Evolutionary conservation across 805 yeast species (phyloP).

Genomic region (Metschnikowia dekortorum): DNA sequence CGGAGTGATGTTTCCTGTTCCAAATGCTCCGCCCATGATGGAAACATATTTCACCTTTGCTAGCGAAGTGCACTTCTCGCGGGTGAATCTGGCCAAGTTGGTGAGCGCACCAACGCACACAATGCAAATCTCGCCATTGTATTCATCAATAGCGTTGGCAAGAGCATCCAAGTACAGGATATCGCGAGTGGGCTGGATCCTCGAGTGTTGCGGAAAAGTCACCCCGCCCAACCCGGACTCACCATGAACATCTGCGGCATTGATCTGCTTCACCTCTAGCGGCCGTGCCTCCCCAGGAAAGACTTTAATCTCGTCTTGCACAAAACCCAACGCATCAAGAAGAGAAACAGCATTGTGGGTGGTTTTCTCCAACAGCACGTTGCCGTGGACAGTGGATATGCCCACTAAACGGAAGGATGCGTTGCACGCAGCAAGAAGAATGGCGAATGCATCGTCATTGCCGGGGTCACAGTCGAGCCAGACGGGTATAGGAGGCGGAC

Average conservation of each 20-base stretch:
- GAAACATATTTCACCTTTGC: slow-evolving; percentile 49
- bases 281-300: slow-evolving; percentile 65
- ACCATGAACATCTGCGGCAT: slow-evolving; percentile 70
- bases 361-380: slow-evolving; percentile 59
- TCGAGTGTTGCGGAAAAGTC: slow-evolving; percentile 47
- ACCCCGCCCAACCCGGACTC: slow-evolving; percentile 76
- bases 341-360: slow-evolving; percentile 66
- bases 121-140: slow-evolving; percentile 50
- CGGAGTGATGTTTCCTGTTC: slow-evolving; percentile 47
- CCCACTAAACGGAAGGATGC: slow-evolving; percentile 60
- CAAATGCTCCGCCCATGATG: slow-evolving; percentile 73
- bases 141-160: slow-evolving; percentile 36
- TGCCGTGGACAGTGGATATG: slow-evolving; percentile 73
- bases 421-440: slow-evolving; percentile 56
- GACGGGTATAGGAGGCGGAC: slow-evolving; percentile 42
- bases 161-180: slow-evolving; percentile 33
- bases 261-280: slow-evolving; percentile 42
- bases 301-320: slow-evolving; percentile 51
- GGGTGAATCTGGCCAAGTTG: slow-evolving; percentile 56
- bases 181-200: slow-evolving; percentile 20
- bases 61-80: slow-evolving; percentile 50
- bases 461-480: slow-evolving; percentile 96
- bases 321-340: slow-evolving; percentile 49
- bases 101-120: slow-evolving; percentile 80
- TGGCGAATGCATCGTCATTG: slow-evolving; percentile 80